phyloP scores from a whole-genome alignment of 352 stramenopile species.

The Phytophthora ramorum region DNA sequence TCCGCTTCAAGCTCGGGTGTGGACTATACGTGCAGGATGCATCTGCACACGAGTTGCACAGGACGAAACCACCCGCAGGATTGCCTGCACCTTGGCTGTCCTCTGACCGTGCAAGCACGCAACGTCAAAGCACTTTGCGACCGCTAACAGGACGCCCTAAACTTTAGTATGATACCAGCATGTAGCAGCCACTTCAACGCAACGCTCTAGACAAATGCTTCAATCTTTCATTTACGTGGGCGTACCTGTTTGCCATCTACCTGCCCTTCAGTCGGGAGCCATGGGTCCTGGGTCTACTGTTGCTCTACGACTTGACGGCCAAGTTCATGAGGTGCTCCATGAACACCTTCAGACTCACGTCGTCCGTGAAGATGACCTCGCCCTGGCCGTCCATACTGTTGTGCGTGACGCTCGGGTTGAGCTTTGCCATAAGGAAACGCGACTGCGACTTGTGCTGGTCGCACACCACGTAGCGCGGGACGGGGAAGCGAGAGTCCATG shows the following conservation, averaged over 20 bases:
- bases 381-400: slow-evolving; percentile 95
- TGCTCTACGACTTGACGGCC: slow-evolving; percentile 81
- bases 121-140: too few species aligned
- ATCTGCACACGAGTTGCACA: too few species aligned
- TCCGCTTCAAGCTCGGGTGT: slow-evolving; percentile 23
- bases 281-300: slow-evolving; percentile 1
- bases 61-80: too few species aligned
- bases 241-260: slow-evolving; percentile 21
- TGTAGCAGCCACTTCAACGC: not conserved
- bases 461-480: slow-evolving; percentile 99
- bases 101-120: too few species aligned
- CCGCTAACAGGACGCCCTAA: too few species aligned
- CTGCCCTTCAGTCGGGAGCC: slow-evolving; percentile 18
- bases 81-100: too few species aligned
- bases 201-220: slow-evolving; percentile 2
- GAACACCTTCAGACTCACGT: slow-evolving; percentile 99
- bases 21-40: too few species aligned
- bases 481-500: slow-evolving; percentile 99
- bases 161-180: too few species aligned
- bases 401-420: slow-evolving; percentile 98
- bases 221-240: slow-evolving; percentile 31
- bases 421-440: slow-evolving; percentile 99
- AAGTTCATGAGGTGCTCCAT: slow-evolving; percentile 99
- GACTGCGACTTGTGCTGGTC: slow-evolving; percentile 99
- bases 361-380: slow-evolving; percentile 99